phyloP scores from a whole-genome alignment of 352 stramenopile genomes.

The Globisporangium mamillatum region DNA sequence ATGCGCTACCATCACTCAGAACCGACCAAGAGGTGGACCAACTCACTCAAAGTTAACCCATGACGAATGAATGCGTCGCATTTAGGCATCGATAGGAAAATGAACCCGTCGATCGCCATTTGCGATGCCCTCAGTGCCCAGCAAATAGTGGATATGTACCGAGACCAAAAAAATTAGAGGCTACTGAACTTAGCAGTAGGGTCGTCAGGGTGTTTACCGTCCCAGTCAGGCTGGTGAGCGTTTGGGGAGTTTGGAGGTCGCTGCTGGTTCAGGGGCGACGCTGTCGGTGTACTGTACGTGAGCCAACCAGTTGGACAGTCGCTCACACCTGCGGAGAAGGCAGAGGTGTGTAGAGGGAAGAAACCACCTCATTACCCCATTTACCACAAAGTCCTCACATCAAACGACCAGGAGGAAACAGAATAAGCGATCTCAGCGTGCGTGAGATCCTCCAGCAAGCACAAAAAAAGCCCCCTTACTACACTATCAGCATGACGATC shows the following conservation, averaged over 20 bases:
- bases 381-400: constrained; percentile 4
- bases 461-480: neutral
- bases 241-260: neutral
- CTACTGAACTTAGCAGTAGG: neutral
- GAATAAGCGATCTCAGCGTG: neutral
- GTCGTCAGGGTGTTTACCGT: neutral
- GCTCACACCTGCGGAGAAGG: neutral
- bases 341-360: neutral
- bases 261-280: neutral
- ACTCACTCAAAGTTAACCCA: neutral
- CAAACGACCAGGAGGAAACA: neutral
- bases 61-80: neutral
- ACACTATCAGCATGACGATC: constrained; percentile 11
- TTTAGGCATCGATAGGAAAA: neutral
- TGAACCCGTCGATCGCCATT: neutral
- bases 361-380: constrained; percentile 16
- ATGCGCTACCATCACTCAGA: neutral
- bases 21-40: neutral
- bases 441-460: neutral
- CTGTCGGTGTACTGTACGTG: neutral
- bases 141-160: neutral
- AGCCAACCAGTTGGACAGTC: neutral
- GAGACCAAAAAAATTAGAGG: neutral
- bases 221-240: neutral
- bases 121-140: neutral